Conservation (phyloP, 169 alveolate species). For the Plasmodium chabaudi region DNA sequence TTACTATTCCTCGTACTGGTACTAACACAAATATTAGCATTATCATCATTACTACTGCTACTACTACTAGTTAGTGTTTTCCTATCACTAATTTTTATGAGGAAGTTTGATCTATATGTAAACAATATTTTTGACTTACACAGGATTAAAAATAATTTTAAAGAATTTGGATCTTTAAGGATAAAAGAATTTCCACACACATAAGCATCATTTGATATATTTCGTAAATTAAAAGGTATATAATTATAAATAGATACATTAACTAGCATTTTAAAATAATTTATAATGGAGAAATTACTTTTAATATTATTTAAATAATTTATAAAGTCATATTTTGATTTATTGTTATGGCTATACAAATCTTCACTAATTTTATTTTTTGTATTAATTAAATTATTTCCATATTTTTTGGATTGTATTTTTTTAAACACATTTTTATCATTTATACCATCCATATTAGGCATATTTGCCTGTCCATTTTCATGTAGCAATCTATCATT, state of each 20-base stretch:
- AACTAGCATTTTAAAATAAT: conserved; percentile 61
- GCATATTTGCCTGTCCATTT: background rate
- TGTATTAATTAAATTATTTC: conserved; percentile 13
- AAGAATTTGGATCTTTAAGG: conserved; percentile 37
- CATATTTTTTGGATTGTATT: conserved; percentile 3
- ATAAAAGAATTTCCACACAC: conserved; percentile 34
- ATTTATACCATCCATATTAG: conserved; percentile 5
- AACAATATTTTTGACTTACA: conserved; percentile 67
- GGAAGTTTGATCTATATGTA: conserved; percentile 66
- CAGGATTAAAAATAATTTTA: conserved; percentile 44
- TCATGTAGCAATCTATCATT: background rate
- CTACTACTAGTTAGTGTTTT: conserved; percentile 7
- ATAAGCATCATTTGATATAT: conserved; percentile 41
- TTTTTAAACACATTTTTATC: background rate
- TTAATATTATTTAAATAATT: conserved; percentile 42
- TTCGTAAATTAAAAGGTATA: conserved; percentile 44
- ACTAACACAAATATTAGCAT: background rate
- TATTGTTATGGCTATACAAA: conserved; percentile 8
- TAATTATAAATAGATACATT: conserved; percentile 51
- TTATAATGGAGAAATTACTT: conserved; percentile 37
- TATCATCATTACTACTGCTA: background rate
- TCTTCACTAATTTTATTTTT: conserved; percentile 18
- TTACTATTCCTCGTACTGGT: background rate
- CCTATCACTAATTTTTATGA: conserved; percentile 49
- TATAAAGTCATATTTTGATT: conserved; percentile 43